Base-by-base conservation (phyloP, 2,329 filamentous ascomycete genomes). In the Penicillium sp. region DNA sequence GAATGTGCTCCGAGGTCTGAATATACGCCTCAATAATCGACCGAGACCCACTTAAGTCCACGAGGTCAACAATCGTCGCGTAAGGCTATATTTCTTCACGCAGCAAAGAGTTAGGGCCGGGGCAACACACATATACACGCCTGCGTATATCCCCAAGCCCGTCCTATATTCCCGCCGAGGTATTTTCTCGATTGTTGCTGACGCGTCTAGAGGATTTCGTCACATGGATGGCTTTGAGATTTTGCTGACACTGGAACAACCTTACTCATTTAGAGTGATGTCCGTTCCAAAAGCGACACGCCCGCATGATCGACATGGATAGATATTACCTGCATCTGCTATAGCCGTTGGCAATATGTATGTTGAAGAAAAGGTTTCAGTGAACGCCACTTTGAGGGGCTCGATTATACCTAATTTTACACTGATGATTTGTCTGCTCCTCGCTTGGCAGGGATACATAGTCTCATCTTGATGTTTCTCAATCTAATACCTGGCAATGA, bases 241-340 rank as follows among this genome's bases (percentile, higher is more conserved):
- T 7, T 17, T 24, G n/a, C n/a, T n/a, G n/a, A n/a, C n/a, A n/a
- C n/a, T n/a, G n/a, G n/a, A n/a, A n/a, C n/a, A n/a, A n/a, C n/a
- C n/a, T n/a, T n/a, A n/a, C n/a, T n/a, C n/a, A n/a, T n/a, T n/a
- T n/a, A n/a, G n/a, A n/a, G 17, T 10, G 10, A 10, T 35, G 9
- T 51, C 49, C 49, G 49, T 51, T 33, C 17, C 49, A 19, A 37
- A 51, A 51, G 28, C 28, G 49, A 37, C 28, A 35, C 49, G 28
- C 28, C 8, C 24, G 10, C 13, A 35, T 51, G 28, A 51, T 51
- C 40, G 9, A 13, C 40, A 44, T 24, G 19, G 40, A 10, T 9
- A 12, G 2, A 19, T 24, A 5, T 28, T 35, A 33, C 49, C 28
- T 51, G 28, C 17, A 37, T 33, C 17, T n/a, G 4, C 17, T 19